These are phyloP conservation scores for Leccinum variicolor DNA, from an alignment of 768 basidiomycete species.

Conservation along the genomic window DNA sequence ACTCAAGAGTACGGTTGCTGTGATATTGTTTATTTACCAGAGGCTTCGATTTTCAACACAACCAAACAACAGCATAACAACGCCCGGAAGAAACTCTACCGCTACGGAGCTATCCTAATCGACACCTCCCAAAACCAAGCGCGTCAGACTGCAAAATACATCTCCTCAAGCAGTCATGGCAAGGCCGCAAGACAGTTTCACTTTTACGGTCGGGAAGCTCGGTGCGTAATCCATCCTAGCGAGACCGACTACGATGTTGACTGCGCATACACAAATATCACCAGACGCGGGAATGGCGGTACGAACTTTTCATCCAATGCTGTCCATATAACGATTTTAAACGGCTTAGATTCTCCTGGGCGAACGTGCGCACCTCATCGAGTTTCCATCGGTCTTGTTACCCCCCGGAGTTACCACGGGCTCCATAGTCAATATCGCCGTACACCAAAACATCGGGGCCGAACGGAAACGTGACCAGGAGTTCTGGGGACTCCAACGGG, in stretches of 20 bases:
- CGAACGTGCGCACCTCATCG: slow-evolving; percentile 92
- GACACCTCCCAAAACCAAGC: slow-evolving; percentile 4
- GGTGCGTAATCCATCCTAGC: slow-evolving; percentile 48
- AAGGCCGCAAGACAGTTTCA: slow-evolving; percentile 63
- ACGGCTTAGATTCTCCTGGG: slow-evolving; percentile 76
- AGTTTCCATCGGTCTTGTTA: slow-evolving; percentile 93
- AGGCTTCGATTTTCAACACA: slow-evolving; percentile 20
- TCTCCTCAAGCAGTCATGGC: slow-evolving; percentile 23
- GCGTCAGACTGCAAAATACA: slow-evolving; percentile 3
- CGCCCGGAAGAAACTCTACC: not conserved
- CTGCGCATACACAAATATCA: not conserved
- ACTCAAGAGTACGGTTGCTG: too few relatives aligned
- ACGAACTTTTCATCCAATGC: slow-evolving; percentile 17
- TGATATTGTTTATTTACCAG: slow-evolving; percentile 16
- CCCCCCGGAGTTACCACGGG: slow-evolving; percentile 92
- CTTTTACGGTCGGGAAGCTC: slow-evolving; percentile 93
- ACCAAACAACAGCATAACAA: slow-evolving; percentile 25
- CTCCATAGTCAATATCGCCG: slow-evolving; percentile 96
- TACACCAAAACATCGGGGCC: slow-evolving; percentile 81
- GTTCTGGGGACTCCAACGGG: slow-evolving; percentile 82
- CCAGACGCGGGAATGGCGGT: slow-evolving; percentile 96
- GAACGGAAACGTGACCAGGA: slow-evolving; percentile 79
- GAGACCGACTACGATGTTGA: slow-evolving; percentile 8
- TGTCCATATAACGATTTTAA: not conserved
- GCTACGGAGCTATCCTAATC: not conserved